Evolutionary conservation across 495 filamentous ascomycete genomes (phyloP), one percentile per base, ranked within the genome.

Genomic region (Penicillium pancosmium): DNA sequence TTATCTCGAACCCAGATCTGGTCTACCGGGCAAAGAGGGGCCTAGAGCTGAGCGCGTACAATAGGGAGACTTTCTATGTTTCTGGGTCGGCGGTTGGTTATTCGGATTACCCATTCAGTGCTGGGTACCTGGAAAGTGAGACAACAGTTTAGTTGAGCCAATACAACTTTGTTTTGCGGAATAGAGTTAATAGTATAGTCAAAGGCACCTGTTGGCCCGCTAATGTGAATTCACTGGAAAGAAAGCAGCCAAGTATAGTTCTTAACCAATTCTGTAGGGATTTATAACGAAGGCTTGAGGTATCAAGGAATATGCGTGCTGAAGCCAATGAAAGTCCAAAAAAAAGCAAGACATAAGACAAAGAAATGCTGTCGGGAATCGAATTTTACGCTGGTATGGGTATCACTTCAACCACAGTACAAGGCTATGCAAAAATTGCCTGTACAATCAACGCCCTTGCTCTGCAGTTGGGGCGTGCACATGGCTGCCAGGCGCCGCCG

Each of bases 1-100:
- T 86, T 61, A 84, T 91, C 57, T 76, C 84, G 47, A 91, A 80
- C 40, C 88, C 88, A 2, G 88, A 91, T 67, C 65, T 91, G 43
- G 73, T 79, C 5, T 88, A 80, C 53, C 71, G 85, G 53, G 59
- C 90, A 8, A 64, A 72, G 61, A 67, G 86, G 36, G 83, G 79
- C 2, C 34, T 64, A 49, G 19, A 56, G 27, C 54, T 64, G n/a
- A 64, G 16, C 38, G n/a, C 18, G n/a, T 64, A 64, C 16, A 36
- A 64, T 21, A 41, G 62, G n/a, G 53, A 53, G 2, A 57, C 50
- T 0, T 64, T 64, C 27, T 64, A 64, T 54, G 27, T 31, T 10
- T 13, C 40, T 1, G 19, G 50, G 31, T 54, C 49, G n/a, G 44
- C 25, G 1, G 19, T 13, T n/a, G 62, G 62, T 0, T 64, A 64